Evolutionary conservation across 73 alveolate species (phyloP).

Genomic region (Blepharisma stoltei): DNA sequence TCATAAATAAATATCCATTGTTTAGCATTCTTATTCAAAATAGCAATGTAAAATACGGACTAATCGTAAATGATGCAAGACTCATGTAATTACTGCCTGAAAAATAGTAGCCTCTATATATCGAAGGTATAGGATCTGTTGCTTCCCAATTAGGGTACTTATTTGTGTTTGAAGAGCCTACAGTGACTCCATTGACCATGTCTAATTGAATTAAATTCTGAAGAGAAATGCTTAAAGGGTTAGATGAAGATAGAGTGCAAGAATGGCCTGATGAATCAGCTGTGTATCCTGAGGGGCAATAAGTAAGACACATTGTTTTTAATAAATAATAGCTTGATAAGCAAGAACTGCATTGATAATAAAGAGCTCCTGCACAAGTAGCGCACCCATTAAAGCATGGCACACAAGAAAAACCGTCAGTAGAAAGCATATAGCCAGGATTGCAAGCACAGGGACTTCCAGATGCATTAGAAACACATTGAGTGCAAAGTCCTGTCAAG

Average conservation of each 20-base stretch:
- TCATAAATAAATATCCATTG: no score
- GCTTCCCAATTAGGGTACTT: background rate
- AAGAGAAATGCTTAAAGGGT: background rate
- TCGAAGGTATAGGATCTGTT: conserved; percentile 3
- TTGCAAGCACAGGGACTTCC: conserved; percentile 3
- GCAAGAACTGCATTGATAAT: background rate
- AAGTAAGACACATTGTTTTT: background rate
- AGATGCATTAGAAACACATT: conserved; percentile 15
- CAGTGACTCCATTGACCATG: no score
- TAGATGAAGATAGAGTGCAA: background rate
- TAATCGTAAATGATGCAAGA: background rate
- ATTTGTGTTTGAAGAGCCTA: background rate
- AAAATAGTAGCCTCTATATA: background rate
- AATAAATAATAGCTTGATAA: background rate
- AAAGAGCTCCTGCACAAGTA: no score
- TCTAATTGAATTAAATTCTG: no score
- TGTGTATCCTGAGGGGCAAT: conserved; percentile 10
- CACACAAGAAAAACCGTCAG: background rate
- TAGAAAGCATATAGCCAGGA: background rate
- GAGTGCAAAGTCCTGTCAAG: background rate
- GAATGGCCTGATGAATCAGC: background rate
- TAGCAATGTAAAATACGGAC: no score
- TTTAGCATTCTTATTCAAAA: no score
- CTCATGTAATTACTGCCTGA: conserved; percentile 6
- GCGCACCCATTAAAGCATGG: conserved; percentile 1